These are phyloP conservation scores for Cordyceps javanica DNA, from an alignment of 2,329 filamentous ascomycete species.

Conservation along the genomic window DNA sequence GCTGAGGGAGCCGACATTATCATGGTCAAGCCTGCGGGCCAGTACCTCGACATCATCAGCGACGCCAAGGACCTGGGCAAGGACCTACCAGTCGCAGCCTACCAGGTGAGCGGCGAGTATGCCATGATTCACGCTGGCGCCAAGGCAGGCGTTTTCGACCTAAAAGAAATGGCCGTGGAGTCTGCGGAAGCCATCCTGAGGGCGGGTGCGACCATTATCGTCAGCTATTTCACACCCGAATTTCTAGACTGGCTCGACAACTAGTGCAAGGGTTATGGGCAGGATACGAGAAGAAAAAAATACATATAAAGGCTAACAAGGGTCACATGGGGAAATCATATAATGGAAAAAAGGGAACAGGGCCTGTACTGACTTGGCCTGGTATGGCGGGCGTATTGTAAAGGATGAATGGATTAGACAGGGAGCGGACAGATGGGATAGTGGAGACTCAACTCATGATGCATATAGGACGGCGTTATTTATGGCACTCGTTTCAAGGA, in stretches of 20 bases:
- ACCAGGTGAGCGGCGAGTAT: slow-evolving; percentile 95
- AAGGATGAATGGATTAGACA: background rate
- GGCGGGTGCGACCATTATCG: slow-evolving; percentile 86
- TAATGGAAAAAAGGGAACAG: background rate
- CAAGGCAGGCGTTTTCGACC: slow-evolving; percentile 92
- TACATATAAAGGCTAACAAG: background rate
- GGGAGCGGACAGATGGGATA: background rate
- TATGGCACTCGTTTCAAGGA: background rate
- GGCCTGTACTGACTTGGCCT: background rate
- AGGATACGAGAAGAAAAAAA: background rate
- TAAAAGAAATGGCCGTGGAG: slow-evolving; percentile 93
- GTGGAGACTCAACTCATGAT: background rate
- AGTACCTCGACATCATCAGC: slow-evolving; percentile 95
- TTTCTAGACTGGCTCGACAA: slow-evolving; percentile 62
- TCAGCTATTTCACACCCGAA: slow-evolving; percentile 90
- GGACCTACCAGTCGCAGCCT: slow-evolving; percentile 88
- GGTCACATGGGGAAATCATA: background rate
- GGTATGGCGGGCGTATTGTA: too few species aligned
- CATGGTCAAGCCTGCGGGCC: slow-evolving; percentile 97
- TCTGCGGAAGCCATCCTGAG: slow-evolving; percentile 87
- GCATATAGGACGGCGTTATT: slow-evolving; percentile 4
- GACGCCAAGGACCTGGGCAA: slow-evolving; percentile 92
- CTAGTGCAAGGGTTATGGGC: slow-evolving; percentile 28
- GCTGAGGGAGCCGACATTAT: slow-evolving; percentile 93
- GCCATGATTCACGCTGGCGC: slow-evolving; percentile 97